Percentiles rank a stretch among this genome's conserved stretches.
These are phyloP conservation scores for Triticum urartu DNA, from an alignment of 176 grass and related monocot species.

Conservation along the genomic window DNA sequence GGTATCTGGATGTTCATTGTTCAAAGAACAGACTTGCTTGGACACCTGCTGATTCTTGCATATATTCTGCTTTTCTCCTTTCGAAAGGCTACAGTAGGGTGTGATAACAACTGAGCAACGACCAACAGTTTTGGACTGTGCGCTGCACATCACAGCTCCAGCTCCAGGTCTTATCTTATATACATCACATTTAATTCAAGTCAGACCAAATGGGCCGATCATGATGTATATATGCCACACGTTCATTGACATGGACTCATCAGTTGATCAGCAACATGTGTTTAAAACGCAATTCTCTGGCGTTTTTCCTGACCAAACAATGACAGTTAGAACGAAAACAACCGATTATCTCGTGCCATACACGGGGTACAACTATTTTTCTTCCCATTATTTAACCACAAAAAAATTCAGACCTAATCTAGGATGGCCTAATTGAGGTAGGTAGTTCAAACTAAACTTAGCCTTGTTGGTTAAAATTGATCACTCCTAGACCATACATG, in stretches of 20 bases:
- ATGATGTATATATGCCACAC: conserved; percentile 10
- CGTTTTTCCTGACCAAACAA: background rate
- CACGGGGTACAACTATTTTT: background rate
- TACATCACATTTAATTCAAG: background rate
- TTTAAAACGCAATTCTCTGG: background rate
- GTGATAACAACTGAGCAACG: conserved; percentile 3
- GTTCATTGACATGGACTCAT: background rate
- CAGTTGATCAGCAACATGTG: background rate
- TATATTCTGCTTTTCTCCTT: background rate
- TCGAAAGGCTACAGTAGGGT: background rate
- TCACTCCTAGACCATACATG: background rate
- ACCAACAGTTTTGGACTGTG: background rate
- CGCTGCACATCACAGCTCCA: background rate
- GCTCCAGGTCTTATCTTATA: background rate
- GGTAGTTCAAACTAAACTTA: background rate
- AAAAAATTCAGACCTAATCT: background rate
- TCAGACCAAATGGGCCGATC: background rate
- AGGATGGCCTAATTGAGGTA: background rate
- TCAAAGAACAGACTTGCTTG: background rate
- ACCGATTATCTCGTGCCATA: background rate
- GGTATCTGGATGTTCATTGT: background rate
- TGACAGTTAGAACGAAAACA: background rate
- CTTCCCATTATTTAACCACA: background rate
- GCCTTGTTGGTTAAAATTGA: background rate
- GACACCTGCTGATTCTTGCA: background rate